Percentiles rank a stretch among this genome's conserved stretches.
These are phyloP conservation scores for Sporothrix mexicana DNA, from an alignment of 2,329 filamentous ascomycete species.

Conservation along the genomic window DNA sequence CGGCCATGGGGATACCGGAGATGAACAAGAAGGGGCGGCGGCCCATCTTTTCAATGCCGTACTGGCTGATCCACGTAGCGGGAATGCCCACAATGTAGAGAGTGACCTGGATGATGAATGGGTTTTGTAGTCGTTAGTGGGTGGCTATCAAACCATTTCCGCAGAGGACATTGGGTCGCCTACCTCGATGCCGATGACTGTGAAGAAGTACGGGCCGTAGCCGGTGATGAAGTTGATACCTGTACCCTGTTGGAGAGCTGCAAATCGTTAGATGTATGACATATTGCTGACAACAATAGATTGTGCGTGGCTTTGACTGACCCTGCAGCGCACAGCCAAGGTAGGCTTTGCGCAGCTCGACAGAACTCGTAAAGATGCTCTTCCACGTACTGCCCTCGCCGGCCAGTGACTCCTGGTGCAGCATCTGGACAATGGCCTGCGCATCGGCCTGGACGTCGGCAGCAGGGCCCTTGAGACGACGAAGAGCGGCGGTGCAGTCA, in stretches of 20 bases:
- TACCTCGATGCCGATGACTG: constrained; percentile 22
- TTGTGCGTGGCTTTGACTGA: neutral
- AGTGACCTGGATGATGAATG: constrained; percentile 22
- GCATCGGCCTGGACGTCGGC: neutral
- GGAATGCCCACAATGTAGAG: constrained; percentile 12
- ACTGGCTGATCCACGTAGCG: constrained; percentile 16
- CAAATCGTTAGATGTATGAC: neutral
- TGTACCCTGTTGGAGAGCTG: constrained; percentile 19
- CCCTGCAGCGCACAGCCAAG: constrained; percentile 22
- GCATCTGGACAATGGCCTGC: neutral
- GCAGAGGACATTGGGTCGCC: neutral
- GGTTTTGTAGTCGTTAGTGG: neutral
- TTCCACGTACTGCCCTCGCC: constrained; percentile 23
- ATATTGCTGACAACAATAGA: neutral
- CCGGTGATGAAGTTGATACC: constrained; percentile 24
- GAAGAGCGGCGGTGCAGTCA: neutral
- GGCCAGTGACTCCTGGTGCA: constrained; percentile 13
- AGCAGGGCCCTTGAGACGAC: constrained; percentile 19
- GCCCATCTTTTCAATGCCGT: constrained; percentile 19
- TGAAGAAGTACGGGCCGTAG: constrained; percentile 22
- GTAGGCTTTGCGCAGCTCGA: constrained; percentile 24
- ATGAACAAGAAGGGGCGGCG: constrained; percentile 11
- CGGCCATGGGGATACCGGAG: constrained; percentile 18
- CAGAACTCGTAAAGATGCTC: neutral
- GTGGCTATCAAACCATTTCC: too few species aligned